A percentile compares a stretch with the other conserved stretches of the same genome.
These are phyloP conservation scores for Colletotrichum salicis DNA, from an alignment of 2,329 filamentous ascomycete genomes.

Conservation along the genomic window DNA sequence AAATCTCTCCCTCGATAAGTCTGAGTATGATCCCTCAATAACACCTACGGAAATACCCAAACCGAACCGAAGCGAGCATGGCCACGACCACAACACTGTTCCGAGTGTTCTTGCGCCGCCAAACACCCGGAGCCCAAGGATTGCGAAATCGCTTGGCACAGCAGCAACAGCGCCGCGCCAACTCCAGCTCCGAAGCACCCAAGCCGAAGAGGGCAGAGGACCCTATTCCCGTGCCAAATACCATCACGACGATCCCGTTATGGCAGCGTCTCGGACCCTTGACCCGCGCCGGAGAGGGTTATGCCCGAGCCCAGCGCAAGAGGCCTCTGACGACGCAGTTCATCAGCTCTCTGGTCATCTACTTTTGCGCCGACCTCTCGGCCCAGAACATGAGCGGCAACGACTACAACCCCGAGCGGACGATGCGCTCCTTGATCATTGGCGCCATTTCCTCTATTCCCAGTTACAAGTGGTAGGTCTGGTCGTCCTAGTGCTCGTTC, in stretches of 20 bases:
- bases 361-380: slow-evolving; percentile 79
- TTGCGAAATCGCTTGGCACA: slow-evolving; percentile 36
- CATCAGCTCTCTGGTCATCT: slow-evolving; percentile 79
- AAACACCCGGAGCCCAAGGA: slow-evolving; percentile 34
- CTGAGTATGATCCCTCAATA: slow-evolving; percentile 18
- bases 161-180: slow-evolving; percentile 41
- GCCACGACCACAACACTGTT: slow-evolving; percentile 37
- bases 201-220: slow-evolving; percentile 39
- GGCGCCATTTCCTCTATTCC: slow-evolving; percentile 80
- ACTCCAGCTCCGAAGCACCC: slow-evolving; percentile 41
- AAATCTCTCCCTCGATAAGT: background rate
- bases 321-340: slow-evolving; percentile 85
- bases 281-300: slow-evolving; percentile 65
- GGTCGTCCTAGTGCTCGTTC: background rate
- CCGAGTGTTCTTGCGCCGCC: slow-evolving; percentile 43
- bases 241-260: slow-evolving; percentile 55
- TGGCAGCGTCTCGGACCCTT: slow-evolving; percentile 70
- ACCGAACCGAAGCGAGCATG: slow-evolving; percentile 33
- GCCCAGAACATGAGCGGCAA: slow-evolving; percentile 76
- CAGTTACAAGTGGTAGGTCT: slow-evolving; percentile 79
- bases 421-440: slow-evolving; percentile 77
- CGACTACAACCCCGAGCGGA: slow-evolving; percentile 76
- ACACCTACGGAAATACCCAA: background rate
- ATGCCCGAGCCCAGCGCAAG: slow-evolving; percentile 76
- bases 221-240: slow-evolving; percentile 56